Evolutionary conservation across 2,329 filamentous ascomycete species (phyloP).

Genomic region (Curvularia verruculosa): DNA sequence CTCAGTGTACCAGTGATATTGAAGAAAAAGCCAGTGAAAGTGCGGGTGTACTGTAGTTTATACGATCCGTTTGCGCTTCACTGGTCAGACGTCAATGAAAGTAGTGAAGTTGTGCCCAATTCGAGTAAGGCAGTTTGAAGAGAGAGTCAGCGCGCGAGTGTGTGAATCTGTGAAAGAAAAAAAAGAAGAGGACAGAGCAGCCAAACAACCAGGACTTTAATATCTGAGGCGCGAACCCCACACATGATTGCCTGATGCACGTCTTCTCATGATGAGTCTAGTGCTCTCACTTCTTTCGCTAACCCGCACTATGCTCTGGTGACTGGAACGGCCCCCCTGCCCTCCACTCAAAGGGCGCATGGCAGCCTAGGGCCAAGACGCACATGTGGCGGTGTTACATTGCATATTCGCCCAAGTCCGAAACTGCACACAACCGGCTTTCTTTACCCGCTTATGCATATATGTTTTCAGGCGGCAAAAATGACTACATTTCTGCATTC

Average conservation of each 20-base stretch:
- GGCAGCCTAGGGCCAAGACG: constrained; percentile 5
- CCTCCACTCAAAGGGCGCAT: constrained; percentile 6
- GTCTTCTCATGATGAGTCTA: not conserved
- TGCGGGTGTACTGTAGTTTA: no score
- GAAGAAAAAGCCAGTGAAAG: not conserved
- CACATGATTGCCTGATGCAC: not conserved
- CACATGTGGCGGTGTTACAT: not conserved
- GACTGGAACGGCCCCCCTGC: no score
- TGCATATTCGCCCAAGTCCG: not conserved
- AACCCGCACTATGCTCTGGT: not conserved
- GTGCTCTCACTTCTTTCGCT: not conserved
- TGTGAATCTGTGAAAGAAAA: no score
- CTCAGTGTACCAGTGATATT: no score
- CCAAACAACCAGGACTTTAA: not conserved
- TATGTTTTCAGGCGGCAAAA: not conserved
- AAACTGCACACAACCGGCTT: not conserved
- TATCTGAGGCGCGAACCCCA: not conserved
- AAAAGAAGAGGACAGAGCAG: no score
- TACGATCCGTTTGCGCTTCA: not conserved
- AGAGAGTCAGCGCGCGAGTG: no score
- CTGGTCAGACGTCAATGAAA: not conserved
- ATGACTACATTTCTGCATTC: not conserved
- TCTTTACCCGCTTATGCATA: not conserved
- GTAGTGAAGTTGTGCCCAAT: not conserved
- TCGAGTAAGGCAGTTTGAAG: not conserved